Evolutionary conservation across 257 asterid species (phyloP).

Genomic region (Solanum pennellii): DNA sequence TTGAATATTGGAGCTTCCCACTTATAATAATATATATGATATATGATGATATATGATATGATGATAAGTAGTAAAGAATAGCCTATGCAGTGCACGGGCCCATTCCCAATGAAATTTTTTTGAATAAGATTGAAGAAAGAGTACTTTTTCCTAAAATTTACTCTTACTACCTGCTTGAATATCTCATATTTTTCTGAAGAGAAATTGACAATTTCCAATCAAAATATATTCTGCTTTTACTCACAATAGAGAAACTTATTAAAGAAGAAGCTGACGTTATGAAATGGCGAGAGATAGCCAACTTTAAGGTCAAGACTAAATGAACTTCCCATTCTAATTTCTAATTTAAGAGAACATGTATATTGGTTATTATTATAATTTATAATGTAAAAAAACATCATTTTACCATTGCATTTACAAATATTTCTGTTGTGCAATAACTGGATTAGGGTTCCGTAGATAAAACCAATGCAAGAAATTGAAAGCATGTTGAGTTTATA

Average conservation of each 20-base stretch:
- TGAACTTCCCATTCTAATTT: neutral
- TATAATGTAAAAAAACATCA: neutral
- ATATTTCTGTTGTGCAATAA: neutral
- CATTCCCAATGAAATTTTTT: neutral
- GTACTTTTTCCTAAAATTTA: neutral
- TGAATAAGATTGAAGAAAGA: neutral
- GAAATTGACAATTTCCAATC: neutral
- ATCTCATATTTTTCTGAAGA: neutral
- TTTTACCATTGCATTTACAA: neutral
- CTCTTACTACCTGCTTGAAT: neutral
- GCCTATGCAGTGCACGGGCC: neutral
- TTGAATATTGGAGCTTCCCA: too few species aligned
- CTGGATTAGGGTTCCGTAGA: neutral
- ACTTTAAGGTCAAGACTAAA: neutral
- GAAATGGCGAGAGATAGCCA: neutral
- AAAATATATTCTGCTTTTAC: neutral
- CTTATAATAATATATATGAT: too few species aligned
- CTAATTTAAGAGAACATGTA: neutral
- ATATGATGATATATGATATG: too few species aligned
- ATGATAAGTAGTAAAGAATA: neutral
- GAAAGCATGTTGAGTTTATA: neutral
- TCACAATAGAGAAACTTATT: neutral
- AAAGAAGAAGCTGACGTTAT: neutral
- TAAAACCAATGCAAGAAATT: neutral
- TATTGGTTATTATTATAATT: neutral